These are phyloP conservation scores for Aspergillus diversus DNA, from an alignment of 495 filamentous ascomycete species.

Conservation along the genomic window DNA sequence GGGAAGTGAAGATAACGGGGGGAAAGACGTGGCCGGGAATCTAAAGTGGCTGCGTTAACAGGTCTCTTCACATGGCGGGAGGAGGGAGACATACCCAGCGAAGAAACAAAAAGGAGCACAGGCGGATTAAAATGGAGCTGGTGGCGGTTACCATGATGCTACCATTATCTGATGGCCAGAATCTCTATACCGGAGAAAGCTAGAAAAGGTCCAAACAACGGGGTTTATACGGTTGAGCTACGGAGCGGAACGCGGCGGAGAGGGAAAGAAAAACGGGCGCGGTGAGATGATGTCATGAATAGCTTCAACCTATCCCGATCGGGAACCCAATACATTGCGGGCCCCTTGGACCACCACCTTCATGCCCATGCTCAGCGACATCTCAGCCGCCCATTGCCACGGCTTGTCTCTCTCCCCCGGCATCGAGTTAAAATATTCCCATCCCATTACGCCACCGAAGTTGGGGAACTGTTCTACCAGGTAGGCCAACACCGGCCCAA, in stretches of 20 bases:
- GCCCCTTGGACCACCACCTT: constrained; percentile 40
- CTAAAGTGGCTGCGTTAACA: constrained; percentile 33
- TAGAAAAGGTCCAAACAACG: not conserved
- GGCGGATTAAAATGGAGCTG: constrained; percentile 66
- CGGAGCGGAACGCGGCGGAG: not conserved
- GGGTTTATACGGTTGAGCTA: not conserved
- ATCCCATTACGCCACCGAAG: constrained; percentile 84
- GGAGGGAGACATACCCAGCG: constrained; percentile 71
- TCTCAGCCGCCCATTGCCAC: constrained; percentile 72
- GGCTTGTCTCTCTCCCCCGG: constrained; percentile 61
- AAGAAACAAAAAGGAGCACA: constrained; percentile 72
- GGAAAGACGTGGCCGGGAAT: constrained; percentile 67
- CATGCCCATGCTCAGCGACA: constrained; percentile 58
- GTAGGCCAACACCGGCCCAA: constrained; percentile 46
- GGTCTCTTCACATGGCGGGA: too few relatives aligned
- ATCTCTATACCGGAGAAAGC: not conserved
- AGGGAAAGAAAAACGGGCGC: not conserved
- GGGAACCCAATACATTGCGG: constrained; percentile 30
- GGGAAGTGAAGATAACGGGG: constrained; percentile 66
- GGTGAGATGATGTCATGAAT: constrained; percentile 23
- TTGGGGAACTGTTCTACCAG: constrained; percentile 57
- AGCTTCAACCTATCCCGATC: constrained; percentile 20
- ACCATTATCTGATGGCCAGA: not conserved
- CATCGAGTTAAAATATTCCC: constrained; percentile 80
- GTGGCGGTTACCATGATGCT: constrained; percentile 38